Conservation (phyloP, 768 basidiomycete species). For the Lentinula lateritia region DNA sequence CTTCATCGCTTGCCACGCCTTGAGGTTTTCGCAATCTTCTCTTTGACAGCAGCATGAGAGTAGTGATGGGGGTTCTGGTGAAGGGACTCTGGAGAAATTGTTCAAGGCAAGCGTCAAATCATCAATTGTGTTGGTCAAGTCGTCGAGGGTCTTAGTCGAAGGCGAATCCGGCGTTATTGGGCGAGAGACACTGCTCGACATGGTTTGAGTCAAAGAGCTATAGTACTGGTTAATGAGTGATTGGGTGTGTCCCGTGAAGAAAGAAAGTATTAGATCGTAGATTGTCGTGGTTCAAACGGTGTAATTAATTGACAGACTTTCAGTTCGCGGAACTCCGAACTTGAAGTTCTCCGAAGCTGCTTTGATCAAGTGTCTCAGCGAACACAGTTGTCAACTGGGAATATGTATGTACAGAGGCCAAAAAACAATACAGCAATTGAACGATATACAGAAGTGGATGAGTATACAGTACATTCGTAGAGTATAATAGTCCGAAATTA, state of each 20-base stretch:
- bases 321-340: neutral
- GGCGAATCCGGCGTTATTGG: constrained; percentile 47
- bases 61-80: constrained; percentile 58
- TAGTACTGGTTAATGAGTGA: neutral
- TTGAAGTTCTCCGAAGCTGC: too few species aligned
- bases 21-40: constrained; percentile 61
- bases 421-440: too few species aligned
- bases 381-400: too few species aligned
- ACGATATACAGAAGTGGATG: too few species aligned
- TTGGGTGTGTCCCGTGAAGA: neutral
- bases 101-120: constrained; percentile 71
- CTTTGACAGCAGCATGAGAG: constrained; percentile 61
- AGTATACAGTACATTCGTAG: too few species aligned
- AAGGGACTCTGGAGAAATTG: constrained; percentile 66
- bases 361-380: too few species aligned
- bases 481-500: neutral
- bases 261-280: neutral
- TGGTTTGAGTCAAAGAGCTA: neutral
- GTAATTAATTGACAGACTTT: too few species aligned
- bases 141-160: constrained; percentile 44
- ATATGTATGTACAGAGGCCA: too few species aligned
- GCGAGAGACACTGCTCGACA: constrained; percentile 18
- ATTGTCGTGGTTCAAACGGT: neutral
- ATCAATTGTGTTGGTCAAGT: constrained; percentile 63
- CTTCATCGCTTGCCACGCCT: constrained; percentile 60